Evolutionary conservation across 2,329 filamentous ascomycete genomes (phyloP), one percentile per base, ranked within the genome.

Genomic region (Colletotrichum sp.): DNA sequence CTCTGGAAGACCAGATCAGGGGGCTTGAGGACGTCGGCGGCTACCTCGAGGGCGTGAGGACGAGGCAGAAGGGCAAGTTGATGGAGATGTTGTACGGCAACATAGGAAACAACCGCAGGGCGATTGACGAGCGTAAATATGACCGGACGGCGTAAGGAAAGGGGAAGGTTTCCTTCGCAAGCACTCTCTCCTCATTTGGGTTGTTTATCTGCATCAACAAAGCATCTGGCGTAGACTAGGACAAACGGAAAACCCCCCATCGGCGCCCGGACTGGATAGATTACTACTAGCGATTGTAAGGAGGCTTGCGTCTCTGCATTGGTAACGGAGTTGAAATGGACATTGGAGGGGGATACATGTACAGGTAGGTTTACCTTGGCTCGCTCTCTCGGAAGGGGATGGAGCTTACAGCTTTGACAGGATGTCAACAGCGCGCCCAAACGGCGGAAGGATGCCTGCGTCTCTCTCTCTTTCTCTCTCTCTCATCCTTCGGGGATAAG

Each of bases 1-100:
- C 93, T 2, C 89, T 98, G 21, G 94, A 96, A 76, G 94, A 96
- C 80, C 96, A 98, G 87, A 95, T 98, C 79, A 88, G 89, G 60
- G 96, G 96, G 6, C 84, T 98, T 24, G 93, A 95, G 79, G 93
- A 94, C 28, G 96, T 95, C 5, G 94, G 96, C 79, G 89, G 90
- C 15, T 94, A 97, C 82, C 88, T 98, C 12, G 93, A 94, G 77
- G 91, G 89, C 10, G 92, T 97, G 48, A 88, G 96, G 55, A 91
- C 95, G 78, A 90, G 90, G 78, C 96, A 98, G 86, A 97, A 96
- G 88, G 91, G 92, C 73, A 95, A 95, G 84, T 87, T 97, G 79
- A 92, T 97, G 90, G 93, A 96, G 85, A 91, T 94, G 84, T 85
- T 97, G 4, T 96, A 94, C 82, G 94, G 92, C 3, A 87, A 79